phyloP scores from a whole-genome alignment of 345 rosid genomes.

The Rhizophora apiculata region DNA sequence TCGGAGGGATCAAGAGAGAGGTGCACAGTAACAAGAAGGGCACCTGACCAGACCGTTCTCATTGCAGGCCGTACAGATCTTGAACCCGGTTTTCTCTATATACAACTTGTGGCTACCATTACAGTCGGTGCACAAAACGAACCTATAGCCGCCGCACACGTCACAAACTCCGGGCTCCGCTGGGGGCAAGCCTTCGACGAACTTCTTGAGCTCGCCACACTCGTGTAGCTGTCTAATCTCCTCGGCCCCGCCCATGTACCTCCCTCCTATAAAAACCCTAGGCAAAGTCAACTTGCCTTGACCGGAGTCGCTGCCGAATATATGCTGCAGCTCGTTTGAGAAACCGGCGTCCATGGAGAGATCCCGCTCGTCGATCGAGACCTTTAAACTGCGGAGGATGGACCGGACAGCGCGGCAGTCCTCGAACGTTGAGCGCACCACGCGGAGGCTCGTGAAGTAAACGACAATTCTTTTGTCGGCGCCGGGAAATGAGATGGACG shows the following conservation, averaged over 20 bases:
- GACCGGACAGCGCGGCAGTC: conserved; percentile 60
- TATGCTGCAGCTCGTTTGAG: conserved; percentile 48
- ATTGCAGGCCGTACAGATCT: conserved; percentile 62
- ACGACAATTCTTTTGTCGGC: conserved; percentile 44
- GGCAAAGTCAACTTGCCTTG: conserved; percentile 48
- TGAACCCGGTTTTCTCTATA: conserved; percentile 58
- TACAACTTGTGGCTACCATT: conserved; percentile 82
- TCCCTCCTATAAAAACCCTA: conserved; percentile 73
- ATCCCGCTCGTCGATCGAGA: conserved; percentile 72
- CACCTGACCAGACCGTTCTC: conserved; percentile 93
- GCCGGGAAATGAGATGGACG: conserved; percentile 18
- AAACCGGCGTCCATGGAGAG: conserved; percentile 61
- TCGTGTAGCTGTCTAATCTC: conserved; percentile 75
- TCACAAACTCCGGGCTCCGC: conserved; percentile 50
- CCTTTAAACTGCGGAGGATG: conserved; percentile 50
- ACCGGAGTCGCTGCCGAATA: conserved; percentile 26
- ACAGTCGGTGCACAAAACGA: conserved; percentile 59
- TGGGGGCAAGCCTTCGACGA: conserved; percentile 55
- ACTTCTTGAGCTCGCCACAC: conserved; percentile 80
- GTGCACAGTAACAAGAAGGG: conserved; percentile 52
- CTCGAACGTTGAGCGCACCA: conserved; percentile 69
- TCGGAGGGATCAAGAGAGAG: background rate
- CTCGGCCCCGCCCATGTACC: conserved; percentile 83
- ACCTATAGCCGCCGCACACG: conserved; percentile 63
- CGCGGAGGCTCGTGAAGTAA: conserved; percentile 75